These are phyloP conservation scores for Boletus austroedulis DNA, from an alignment of 1,284 basidiomycete genomes.

Conservation along the genomic window DNA sequence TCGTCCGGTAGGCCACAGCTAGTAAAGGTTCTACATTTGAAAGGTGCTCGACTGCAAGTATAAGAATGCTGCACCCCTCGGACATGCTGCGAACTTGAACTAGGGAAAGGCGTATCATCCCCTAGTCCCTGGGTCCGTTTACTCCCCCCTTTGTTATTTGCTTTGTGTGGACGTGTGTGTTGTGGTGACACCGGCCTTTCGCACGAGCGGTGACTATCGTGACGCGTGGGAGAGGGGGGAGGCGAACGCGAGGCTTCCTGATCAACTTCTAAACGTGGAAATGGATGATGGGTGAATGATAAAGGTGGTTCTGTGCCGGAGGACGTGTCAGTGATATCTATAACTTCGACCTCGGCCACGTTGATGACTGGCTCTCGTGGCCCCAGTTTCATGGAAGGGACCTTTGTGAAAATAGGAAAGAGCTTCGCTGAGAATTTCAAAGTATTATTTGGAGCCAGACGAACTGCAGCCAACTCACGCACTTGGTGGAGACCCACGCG, in stretches of 20 bases:
- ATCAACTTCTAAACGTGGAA: conserved; percentile 10
- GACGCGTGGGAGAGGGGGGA: conserved; percentile 3
- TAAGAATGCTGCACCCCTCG: conserved; percentile 49
- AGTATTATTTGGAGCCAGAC: neutral
- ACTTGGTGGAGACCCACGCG: conserved; percentile 16
- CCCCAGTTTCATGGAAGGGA: conserved; percentile 2
- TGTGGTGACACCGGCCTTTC: no score
- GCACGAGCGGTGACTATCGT: neutral
- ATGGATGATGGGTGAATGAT: conserved; percentile 10
- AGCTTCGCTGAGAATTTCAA: conserved; percentile 20
- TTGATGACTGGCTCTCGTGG: neutral
- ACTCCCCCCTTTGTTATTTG: conserved; percentile 6
- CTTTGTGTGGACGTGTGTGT: neutral
- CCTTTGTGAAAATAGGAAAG: conserved; percentile 29
- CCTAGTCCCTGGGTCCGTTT: conserved; percentile 5
- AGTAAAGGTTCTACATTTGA: conserved; percentile 9
- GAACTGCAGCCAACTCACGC: conserved; percentile 6
- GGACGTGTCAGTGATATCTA: conserved; percentile 21
- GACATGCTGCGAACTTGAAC: conserved; percentile 57
- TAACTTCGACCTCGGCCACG: conserved; percentile 13
- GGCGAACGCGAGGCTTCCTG: conserved; percentile 7
- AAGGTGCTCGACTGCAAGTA: conserved; percentile 7
- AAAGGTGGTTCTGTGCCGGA: conserved; percentile 14
- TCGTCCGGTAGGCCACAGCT: conserved; percentile 3
- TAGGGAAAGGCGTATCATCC: conserved; percentile 47